Evolutionary conservation across 2,329 filamentous ascomycete genomes (phyloP), one percentile per base, ranked within the genome.

Genomic region (Mollisiaceae sp.): DNA sequence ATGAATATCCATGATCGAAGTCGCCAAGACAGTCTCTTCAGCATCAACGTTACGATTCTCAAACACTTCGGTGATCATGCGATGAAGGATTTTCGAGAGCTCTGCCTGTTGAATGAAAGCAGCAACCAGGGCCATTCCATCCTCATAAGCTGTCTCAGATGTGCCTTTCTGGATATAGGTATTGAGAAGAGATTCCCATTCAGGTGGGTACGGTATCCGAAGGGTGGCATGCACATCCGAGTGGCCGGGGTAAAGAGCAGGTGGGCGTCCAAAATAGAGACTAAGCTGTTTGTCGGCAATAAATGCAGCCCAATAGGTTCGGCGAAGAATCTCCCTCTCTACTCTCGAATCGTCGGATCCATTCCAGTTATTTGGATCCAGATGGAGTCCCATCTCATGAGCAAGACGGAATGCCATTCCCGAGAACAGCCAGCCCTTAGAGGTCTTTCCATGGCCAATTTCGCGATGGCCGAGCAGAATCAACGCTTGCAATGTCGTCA

Each of bases 221-320:
- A 82, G 80, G 0, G 81, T 83, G 64, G 82, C 81, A 4, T 79
- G 77, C 2, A 84, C 82, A 60, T 84, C 82, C 11, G 82, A 82
- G 67, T 82, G 81, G 62, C 80, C 78, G 0, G 82, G 82, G 62
- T 84, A 80, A 0, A 84, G 73, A 5, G 82, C 82, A 0, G 82
- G 82, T 18, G 82, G 82, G 22, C 82, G 77, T 11, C 82, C 82
- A 70, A 84, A 84, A 70, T 82, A 83, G 8, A 84, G 72, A 65
- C 81, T 83, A 9, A 84, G 75, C 66, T 84, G 81, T 72, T 83
- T 84, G 60, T 84, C 82, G 0, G 78, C 81, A 18, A 80, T 78
- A 63, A 84, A 84, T 2, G 80, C 79, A 24, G 81, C 81, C 82
- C 82, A 84, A 70, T 84, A 84, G 1, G 82, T 80, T 24, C 82